Base-by-base conservation (phyloP, 768 basidiomycete genomes). In the Russula olivacea region DNA sequence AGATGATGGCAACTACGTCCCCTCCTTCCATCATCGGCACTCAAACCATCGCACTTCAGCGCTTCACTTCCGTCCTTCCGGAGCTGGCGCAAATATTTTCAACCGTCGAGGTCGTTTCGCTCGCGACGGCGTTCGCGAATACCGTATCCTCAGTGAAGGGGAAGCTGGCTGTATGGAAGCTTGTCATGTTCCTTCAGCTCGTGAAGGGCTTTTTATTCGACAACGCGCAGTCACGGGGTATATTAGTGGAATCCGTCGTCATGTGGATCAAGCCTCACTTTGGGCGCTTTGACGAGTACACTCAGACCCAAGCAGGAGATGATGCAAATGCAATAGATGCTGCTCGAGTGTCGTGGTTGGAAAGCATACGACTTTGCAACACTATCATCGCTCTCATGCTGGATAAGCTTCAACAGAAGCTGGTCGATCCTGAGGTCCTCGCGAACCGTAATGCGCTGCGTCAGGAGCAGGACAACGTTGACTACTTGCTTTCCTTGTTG, bases 241-340 rank as follows among this genome's bases (percentile, higher is more conserved):
- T 89, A 6, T 78, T 98, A 2, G 86, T 96, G 8, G 94, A 97
- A 66, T 85, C 88, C 21, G 85, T 98, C 30, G 86, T 94, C 11
- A 83, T 88, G 23, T 98, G 95, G 94, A 88, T 98, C 68, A 96
- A 94, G 71, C 93, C 95, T 2, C 87, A 95, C 72, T 91, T 98
- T 69, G 95, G 95, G 28, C 83, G 84, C 32, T 98, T 88, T 70
- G 93, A 98, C 66, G 94, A 95, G 73, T 89, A 84, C 67, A 71
- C 78, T 21, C 82, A 85, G 66, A 81, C 81, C 14, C 79, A 81
- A 59, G 74, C 82, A 2, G 84, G 79, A 59, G 93, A 95, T 66
- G 76, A 83, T 2, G 89, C 93, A 63, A 73, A 70, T 41, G 79
- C 76, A 21, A 80, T 83, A 50, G 93, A 97, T 71, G 77, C 81